Evolutionary conservation across 257 asterid species (phyloP).

Genomic region (Fraxinus quadrangulata): DNA sequence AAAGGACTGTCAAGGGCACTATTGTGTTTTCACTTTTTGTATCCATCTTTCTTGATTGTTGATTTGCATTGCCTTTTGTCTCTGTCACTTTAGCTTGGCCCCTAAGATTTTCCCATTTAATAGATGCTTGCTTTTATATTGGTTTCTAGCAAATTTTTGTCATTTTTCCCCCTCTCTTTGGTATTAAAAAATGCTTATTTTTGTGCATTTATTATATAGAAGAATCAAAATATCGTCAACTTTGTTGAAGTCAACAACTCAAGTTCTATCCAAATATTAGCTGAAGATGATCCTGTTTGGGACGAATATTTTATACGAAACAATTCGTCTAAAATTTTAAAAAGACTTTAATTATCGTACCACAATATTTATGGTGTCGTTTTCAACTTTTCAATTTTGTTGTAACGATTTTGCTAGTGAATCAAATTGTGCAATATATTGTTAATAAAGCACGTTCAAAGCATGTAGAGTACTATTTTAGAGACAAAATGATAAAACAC

Average conservation of each 20-base stretch:
- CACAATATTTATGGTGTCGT: too few species aligned
- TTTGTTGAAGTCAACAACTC: background rate
- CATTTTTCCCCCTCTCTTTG: background rate
- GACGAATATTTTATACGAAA: too few species aligned
- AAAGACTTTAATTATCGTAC: too few species aligned
- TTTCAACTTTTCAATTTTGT: too few species aligned
- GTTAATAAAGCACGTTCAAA: too few species aligned
- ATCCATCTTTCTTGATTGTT: background rate
- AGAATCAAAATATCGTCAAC: background rate
- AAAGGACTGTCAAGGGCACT: constrained; percentile 21
- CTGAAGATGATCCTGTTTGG: too few species aligned
- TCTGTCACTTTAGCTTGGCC: background rate
- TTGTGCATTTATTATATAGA: background rate
- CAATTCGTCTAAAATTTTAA: too few species aligned
- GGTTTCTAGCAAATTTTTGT: background rate
- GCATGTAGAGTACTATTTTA: too few species aligned
- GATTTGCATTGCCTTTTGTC: background rate
- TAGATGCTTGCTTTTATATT: background rate
- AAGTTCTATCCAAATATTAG: too few species aligned
- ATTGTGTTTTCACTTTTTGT: background rate
- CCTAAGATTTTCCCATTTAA: background rate
- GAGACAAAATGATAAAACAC: too few species aligned
- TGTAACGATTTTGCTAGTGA: too few species aligned
- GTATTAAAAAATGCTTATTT: background rate
- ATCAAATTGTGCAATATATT: too few species aligned